A percentile compares a stretch with the other conserved stretches of the same genome.
phyloP scores from a whole-genome alignment of 768 basidiomycete genomes.

The Kockovaella imperatae region DNA sequence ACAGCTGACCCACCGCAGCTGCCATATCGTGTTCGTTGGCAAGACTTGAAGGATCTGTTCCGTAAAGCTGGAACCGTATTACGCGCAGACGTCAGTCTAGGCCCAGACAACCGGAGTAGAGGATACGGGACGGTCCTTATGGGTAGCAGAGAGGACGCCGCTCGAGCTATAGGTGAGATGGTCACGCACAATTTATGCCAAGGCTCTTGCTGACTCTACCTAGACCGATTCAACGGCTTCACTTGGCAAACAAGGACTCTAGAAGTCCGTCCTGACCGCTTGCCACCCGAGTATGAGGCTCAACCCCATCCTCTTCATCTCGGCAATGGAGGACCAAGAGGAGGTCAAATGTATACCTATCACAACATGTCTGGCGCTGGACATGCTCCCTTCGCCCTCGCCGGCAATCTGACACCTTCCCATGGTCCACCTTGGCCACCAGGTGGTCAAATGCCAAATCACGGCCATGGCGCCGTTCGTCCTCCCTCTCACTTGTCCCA shows the following conservation, averaged over 20 bases:
- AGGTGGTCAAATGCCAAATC: conserved; percentile 7
- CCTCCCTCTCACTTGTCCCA: conserved; percentile 15
- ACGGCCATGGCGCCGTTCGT: too few relatives aligned
- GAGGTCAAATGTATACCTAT: conserved; percentile 9
- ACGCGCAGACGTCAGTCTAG: conserved; percentile 66
- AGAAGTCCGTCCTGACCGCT: conserved; percentile 82
- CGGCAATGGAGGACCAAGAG: conserved; percentile 2
- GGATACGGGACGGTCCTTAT: conserved; percentile 91
- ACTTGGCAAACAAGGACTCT: conserved; percentile 91
- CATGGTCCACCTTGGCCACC: conserved; percentile 10
- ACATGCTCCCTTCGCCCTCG: conserved; percentile 11
- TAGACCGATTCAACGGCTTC: conserved; percentile 92
- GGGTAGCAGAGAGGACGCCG: conserved; percentile 88
- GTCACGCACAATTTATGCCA: background rate
- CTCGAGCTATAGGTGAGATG: conserved; percentile 62
- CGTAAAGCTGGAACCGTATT: conserved; percentile 86
- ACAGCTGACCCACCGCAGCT: conserved; percentile 51
- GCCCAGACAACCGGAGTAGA: conserved; percentile 82
- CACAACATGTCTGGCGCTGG: conserved; percentile 16
- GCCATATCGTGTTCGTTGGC: conserved; percentile 96
- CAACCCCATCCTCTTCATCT: conserved; percentile 23
- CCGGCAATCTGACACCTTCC: conserved; percentile 15
- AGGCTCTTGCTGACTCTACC: background rate
- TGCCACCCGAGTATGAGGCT: conserved; percentile 58
- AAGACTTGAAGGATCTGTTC: conserved; percentile 97